phyloP scores from a whole-genome alignment of 2,329 filamentous ascomycete species.

The Cercospora sp. region DNA sequence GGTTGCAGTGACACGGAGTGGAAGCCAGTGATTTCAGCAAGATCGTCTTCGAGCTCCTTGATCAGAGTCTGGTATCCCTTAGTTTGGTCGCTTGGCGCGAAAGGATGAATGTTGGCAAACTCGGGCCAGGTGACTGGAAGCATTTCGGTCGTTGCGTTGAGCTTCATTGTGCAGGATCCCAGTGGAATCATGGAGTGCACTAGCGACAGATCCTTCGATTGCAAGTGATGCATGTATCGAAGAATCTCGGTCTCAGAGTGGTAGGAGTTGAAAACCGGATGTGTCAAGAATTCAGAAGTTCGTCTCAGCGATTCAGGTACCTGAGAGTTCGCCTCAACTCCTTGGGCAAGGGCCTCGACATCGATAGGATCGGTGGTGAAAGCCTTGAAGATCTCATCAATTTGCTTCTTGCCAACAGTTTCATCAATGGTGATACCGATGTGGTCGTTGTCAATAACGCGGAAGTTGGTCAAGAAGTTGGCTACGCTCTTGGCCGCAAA shows the following conservation, averaged over 20 bases:
- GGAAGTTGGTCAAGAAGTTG: conserved; percentile 60
- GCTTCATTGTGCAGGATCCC: conserved; percentile 97
- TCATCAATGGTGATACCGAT: conserved; percentile 80
- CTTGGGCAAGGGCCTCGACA: conserved; percentile 35
- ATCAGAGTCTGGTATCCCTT: conserved; percentile 71
- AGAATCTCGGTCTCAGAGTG: conserved; percentile 94
- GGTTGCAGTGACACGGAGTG: conserved; percentile 86
- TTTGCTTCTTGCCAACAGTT: conserved; percentile 59
- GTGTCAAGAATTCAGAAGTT: conserved; percentile 74
- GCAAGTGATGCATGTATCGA: conserved; percentile 87
- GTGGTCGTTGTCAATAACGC: conserved; percentile 60
- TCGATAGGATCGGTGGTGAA: conserved; percentile 52
- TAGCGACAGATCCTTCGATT: conserved; percentile 90
- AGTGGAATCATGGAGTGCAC: conserved; percentile 98
- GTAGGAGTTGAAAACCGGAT: conserved; percentile 91
- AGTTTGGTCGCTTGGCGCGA: conserved; percentile 64
- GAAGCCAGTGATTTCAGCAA: conserved; percentile 85
- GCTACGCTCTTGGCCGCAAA: conserved; percentile 53
- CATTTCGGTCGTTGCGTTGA: conserved; percentile 94
- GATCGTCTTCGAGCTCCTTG: conserved; percentile 69
- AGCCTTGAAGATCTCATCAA: conserved; percentile 58
- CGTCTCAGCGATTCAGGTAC: conserved; percentile 65
- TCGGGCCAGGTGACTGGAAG: conserved; percentile 74
- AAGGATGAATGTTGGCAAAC: conserved; percentile 80
- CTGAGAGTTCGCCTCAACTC: conserved; percentile 33